Percentiles rank a stretch among this genome's conserved stretches.
phyloP scores from a whole-genome alignment of 2,329 filamentous ascomycete species.

The Hawksworthiomyces lignivorus region DNA sequence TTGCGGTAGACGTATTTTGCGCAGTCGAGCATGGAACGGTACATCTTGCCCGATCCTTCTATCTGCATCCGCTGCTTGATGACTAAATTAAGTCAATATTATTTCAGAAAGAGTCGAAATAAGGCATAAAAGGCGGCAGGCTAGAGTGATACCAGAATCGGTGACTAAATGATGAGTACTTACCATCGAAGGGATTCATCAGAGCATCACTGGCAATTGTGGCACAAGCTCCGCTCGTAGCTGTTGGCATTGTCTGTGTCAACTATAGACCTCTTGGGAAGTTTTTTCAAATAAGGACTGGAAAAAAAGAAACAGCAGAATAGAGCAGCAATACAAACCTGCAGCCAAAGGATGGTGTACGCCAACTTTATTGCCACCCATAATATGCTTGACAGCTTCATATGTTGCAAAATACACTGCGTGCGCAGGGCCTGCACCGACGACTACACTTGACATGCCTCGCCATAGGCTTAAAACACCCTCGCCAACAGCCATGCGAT shows the following conservation, averaged over 20 bases:
- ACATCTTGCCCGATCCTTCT: conserved; percentile 79
- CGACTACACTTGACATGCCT: conserved; percentile 90
- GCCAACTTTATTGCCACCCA: conserved; percentile 82
- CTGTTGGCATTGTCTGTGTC: no score
- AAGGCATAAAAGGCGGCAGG: not conserved
- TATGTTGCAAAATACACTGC: conserved; percentile 98
- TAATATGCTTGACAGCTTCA: conserved; percentile 91
- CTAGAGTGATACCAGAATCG: no score
- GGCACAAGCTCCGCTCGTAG: conserved; percentile 84
- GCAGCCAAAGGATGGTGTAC: conserved; percentile 90
- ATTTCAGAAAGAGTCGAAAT: not conserved
- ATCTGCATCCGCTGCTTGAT: conserved; percentile 99
- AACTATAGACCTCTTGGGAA: no score
- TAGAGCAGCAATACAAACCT: conserved; percentile 55
- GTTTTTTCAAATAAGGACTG: no score
- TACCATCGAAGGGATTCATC: conserved; percentile 99
- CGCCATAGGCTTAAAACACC: conserved; percentile 90
- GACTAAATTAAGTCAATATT: conserved; percentile 45
- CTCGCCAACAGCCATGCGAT: conserved; percentile 84
- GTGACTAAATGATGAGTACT: conserved; percentile 21
- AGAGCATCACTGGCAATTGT: conserved; percentile 96
- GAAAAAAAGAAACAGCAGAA: not conserved
- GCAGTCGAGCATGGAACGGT: conserved; percentile 80
- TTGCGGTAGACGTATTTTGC: conserved; percentile 78
- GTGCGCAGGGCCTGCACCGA: conserved; percentile 92